Evolutionary conservation across 2,329 filamentous ascomycete genomes (phyloP), one percentile per base, ranked within the genome.

Genomic region (Lachnellula cervina): DNA sequence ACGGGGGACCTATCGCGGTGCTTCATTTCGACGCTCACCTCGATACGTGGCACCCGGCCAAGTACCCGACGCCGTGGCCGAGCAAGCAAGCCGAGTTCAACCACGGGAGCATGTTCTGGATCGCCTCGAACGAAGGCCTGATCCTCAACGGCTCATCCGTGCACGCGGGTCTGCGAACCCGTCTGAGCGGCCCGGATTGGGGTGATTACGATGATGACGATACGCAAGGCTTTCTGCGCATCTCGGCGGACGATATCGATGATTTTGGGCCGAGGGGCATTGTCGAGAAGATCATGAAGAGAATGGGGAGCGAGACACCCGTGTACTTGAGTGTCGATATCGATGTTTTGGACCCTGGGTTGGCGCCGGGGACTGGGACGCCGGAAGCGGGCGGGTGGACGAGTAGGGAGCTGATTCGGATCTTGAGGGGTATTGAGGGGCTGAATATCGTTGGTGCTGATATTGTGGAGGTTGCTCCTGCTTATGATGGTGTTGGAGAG

Each of bases 301-400:
- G 84, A 1, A 83, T 95, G 5, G 90, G 89, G 1, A 84, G 81
- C 0, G 82, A 89, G 61, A 83, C 82, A 62, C 90, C 89, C 0
- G 89, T 96, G 1, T 95, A 96, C 68, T 75, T 95, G 9, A 88
- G 82, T 37, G 81, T 93, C 16, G 89, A 93, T 67, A 92, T 92
- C 62, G 89, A 93, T 70, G 88, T 92, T 0, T 76, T 93, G 47
- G 88, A 93, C 69, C 89, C 89, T 0, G 86, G 74, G 0, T 54
- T 73, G 49, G 83, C 83, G 2, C 89, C 90, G 0, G 89, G 87
- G 2, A 96, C 90, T 0, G 92, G 91, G 1, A 96, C 91, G 0
- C 91, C 91, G 0, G 91, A 96, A 75, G 88, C 90, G 0, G 91
- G 92, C 55, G 91, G 91, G 38, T 96, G 91, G 91, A 94, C 89